These are phyloP conservation scores for Oryza longistaminata DNA, from an alignment of 176 grass and related monocot species.

Conservation along the genomic window DNA sequence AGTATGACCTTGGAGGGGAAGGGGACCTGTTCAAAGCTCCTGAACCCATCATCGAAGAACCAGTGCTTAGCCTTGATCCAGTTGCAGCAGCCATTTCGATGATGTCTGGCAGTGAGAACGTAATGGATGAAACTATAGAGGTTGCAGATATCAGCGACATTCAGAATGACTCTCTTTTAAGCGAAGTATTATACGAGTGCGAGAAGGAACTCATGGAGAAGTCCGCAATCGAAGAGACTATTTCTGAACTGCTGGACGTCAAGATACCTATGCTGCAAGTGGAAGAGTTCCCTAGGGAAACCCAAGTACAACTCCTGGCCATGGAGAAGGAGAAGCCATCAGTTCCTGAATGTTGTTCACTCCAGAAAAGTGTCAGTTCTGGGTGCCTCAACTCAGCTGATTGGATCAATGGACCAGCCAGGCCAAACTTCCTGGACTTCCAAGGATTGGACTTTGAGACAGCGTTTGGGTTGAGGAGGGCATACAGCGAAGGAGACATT, in stretches of 20 bases:
- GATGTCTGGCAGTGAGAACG: conserved; percentile 54
- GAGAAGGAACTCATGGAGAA: conserved; percentile 87
- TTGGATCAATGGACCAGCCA: conserved; percentile 51
- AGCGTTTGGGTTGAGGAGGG: conserved; percentile 82
- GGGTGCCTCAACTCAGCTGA: conserved; percentile 82
- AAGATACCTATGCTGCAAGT: conserved; percentile 82
- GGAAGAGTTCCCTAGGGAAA: conserved; percentile 46
- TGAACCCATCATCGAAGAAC: conserved; percentile 74
- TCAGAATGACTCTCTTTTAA: conserved; percentile 63
- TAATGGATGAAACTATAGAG: conserved; percentile 57
- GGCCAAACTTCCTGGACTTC: conserved; percentile 87
- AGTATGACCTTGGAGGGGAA: conserved; percentile 87
- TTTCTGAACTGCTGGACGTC: conserved; percentile 80
- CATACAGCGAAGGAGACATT: conserved; percentile 96
- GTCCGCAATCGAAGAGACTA: conserved; percentile 80
- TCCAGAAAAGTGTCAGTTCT: conserved; percentile 93
- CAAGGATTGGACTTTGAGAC: conserved; percentile 80
- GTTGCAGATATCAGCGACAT: conserved; percentile 49
- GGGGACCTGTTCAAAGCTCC: conserved; percentile 95
- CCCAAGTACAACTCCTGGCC: conserved; percentile 8
- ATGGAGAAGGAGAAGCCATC: conserved; percentile 36
- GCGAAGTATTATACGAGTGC: conserved; percentile 71
- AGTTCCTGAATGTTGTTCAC: conserved; percentile 57
- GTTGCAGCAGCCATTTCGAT: conserved; percentile 71
- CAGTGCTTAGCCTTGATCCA: conserved; percentile 55